phyloP scores from a whole-genome alignment of 208 protist species.

The Borovskyia barvae region DNA sequence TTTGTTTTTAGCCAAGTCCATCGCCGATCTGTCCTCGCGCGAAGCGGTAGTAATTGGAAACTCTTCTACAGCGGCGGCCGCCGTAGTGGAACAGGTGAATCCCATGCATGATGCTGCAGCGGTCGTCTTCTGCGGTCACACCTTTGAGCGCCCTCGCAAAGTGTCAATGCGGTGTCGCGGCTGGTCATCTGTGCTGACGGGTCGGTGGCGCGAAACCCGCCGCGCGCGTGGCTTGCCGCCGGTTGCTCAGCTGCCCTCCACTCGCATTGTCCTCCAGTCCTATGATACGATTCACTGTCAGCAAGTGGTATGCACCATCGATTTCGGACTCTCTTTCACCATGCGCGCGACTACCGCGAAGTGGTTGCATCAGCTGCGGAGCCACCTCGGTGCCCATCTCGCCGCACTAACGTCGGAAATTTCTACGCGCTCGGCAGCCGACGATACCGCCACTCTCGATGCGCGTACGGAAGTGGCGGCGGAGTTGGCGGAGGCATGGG shows the following conservation, averaged over 20 bases:
- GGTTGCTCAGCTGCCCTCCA: conserved; percentile 61
- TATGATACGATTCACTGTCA: conserved; percentile 69
- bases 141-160: conserved; percentile 35
- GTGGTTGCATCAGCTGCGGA: conserved; percentile 70
- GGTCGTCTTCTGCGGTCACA: conserved; percentile 66
- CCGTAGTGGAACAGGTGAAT: conserved; percentile 38
- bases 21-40: conserved; percentile 14
- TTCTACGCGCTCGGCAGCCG: neutral
- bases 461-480: conserved; percentile 2
- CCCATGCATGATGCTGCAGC: conserved; percentile 59
- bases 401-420: conserved; percentile 22
- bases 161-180: conserved; percentile 69
- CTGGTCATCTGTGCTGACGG: conserved; percentile 72
- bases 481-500: conserved; percentile 63
- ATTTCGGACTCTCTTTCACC: conserved; percentile 51
- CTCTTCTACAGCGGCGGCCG: conserved; percentile 1
- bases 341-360: conserved; percentile 65
- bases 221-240: conserved; percentile 63
- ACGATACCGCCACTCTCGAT: neutral
- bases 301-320: conserved; percentile 49
- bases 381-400: conserved; percentile 38
- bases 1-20: conserved; percentile 49
- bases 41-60: conserved; percentile 2
- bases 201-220: conserved; percentile 71
- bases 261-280: conserved; percentile 44